phyloP scores from a whole-genome alignment of 768 basidiomycete genomes.

The Terana coerulea region DNA sequence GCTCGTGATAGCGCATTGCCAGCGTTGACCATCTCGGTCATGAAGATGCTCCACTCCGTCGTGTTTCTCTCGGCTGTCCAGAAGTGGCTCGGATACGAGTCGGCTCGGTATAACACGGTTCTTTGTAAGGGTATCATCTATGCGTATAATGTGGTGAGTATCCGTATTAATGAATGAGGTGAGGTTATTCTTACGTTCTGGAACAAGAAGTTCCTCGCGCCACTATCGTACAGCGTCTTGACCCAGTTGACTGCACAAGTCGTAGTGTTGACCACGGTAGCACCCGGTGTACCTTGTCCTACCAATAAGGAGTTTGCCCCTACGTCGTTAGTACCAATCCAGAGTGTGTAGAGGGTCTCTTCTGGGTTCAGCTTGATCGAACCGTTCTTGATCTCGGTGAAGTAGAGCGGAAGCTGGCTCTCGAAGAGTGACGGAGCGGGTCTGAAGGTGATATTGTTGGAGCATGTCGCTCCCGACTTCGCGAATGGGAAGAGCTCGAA shows the following conservation, averaged over 20 bases:
- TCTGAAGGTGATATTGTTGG: constrained; percentile 50
- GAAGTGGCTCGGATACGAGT: constrained; percentile 46
- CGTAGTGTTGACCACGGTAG: constrained; percentile 52
- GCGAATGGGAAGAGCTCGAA: constrained; percentile 51
- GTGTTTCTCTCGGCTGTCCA: constrained; percentile 50
- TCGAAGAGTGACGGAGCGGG: constrained; percentile 53
- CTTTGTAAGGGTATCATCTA: constrained; percentile 58
- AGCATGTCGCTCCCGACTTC: constrained; percentile 56
- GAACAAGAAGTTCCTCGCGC: constrained; percentile 62
- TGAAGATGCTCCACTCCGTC: constrained; percentile 54
- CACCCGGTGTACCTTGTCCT: constrained; percentile 27
- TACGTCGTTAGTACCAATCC: constrained; percentile 56
- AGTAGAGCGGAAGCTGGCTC: constrained; percentile 48
- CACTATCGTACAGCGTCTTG: constrained; percentile 45
- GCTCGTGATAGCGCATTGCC: constrained; percentile 51
- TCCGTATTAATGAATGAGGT: not conserved
- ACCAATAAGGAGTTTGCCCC: constrained; percentile 49
- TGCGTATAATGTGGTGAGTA: not conserved
- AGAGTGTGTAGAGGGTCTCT: constrained; percentile 55
- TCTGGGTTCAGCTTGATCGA: constrained; percentile 25
- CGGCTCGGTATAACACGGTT: constrained; percentile 42
- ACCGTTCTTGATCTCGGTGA: constrained; percentile 33
- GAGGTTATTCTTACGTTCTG: constrained; percentile 45
- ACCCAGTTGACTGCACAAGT: constrained; percentile 56
- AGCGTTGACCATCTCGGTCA: constrained; percentile 47